A percentile compares a stretch with the other conserved stretches of the same genome.
Evolutionary conservation across 2,329 filamentous ascomycete genomes (phyloP).

Genomic region (Xylariaceae sp.): DNA sequence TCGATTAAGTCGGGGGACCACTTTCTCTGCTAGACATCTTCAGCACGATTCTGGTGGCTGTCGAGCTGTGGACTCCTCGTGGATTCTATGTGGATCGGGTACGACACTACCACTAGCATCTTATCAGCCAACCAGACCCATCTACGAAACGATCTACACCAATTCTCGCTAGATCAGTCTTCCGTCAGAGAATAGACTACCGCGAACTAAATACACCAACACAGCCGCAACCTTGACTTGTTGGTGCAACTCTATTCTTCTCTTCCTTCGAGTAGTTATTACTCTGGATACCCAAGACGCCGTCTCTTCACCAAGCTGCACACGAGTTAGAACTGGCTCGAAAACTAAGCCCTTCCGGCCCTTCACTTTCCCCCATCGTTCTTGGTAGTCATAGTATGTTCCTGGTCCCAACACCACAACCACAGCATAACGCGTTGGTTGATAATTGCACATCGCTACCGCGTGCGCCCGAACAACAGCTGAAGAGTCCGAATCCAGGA

Average conservation of each 20-base stretch:
- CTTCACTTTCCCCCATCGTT: conserved; percentile 35
- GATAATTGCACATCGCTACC: conserved; percentile 41
- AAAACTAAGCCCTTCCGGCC: conserved; percentile 44
- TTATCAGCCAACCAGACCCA: conserved; percentile 37
- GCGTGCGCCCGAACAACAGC: conserved; percentile 37
- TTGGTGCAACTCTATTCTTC: conserved; percentile 44
- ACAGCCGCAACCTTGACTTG: conserved; percentile 42
- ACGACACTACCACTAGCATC: conserved; percentile 38
- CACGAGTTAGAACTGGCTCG: conserved; percentile 42
- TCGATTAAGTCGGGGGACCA: conserved; percentile 31
- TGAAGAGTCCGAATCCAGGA: conserved; percentile 41
- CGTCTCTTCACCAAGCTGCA: conserved; percentile 38
- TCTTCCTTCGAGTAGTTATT: conserved; percentile 39
- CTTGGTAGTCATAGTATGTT: conserved; percentile 44
- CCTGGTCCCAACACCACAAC: conserved; percentile 42
- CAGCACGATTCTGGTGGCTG: conserved; percentile 41
- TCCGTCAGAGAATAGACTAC: conserved; percentile 41
- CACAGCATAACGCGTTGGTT: conserved; percentile 41
- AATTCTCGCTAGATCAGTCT: conserved; percentile 42
- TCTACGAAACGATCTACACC: conserved; percentile 44
- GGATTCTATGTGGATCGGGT: conserved; percentile 32
- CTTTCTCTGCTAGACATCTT: conserved; percentile 36
- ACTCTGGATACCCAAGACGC: conserved; percentile 35
- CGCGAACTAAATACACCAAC: conserved; percentile 47
- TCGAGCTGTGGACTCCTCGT: conserved; percentile 36